Evolutionary conservation across 2,329 filamentous ascomycete genomes (phyloP).

Genomic region (Zelopaecilomyces penicillatus): DNA sequence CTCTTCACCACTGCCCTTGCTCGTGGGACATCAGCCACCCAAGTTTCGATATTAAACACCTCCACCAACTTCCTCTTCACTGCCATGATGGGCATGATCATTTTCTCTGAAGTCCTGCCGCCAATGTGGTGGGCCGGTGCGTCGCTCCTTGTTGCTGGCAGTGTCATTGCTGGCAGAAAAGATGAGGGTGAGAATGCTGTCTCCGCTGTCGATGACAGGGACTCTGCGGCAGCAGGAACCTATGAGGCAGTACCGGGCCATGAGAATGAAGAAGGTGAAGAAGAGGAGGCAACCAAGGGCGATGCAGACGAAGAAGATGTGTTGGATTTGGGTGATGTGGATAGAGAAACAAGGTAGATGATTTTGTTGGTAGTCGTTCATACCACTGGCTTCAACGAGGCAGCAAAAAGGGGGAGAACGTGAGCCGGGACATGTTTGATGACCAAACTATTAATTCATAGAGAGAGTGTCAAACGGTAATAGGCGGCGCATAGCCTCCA

Average conservation of each 20-base stretch:
- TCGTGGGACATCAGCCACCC: slow-evolving; percentile 64
- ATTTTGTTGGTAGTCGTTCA: too few relatives aligned
- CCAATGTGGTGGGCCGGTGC: slow-evolving; percentile 72
- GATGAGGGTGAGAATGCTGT: slow-evolving; percentile 38
- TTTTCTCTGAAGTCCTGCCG: slow-evolving; percentile 65
- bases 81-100: slow-evolving; percentile 58
- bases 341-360: neutral
- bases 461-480: too few relatives aligned
- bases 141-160: slow-evolving; percentile 62
- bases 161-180: slow-evolving; percentile 67
- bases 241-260: slow-evolving; percentile 20
- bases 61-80: slow-evolving; percentile 75
- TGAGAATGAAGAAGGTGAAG: slow-evolving; percentile 13
- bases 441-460: too few relatives aligned
- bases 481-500: too few relatives aligned
- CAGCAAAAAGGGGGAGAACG: too few relatives aligned
- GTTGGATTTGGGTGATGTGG: slow-evolving; percentile 23
- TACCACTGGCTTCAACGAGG: too few relatives aligned
- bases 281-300: slow-evolving; percentile 12
- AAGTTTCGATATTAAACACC: slow-evolving; percentile 75
- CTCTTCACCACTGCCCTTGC: slow-evolving; percentile 74
- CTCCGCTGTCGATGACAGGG: slow-evolving; percentile 2
- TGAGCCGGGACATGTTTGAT: too few relatives aligned
- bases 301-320: slow-evolving; percentile 26
- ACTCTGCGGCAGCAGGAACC: slow-evolving; percentile 16